These are phyloP conservation scores for Pseudogymnoascus sp. DNA, from an alignment of 2,329 filamentous ascomycete species.

Conservation along the genomic window DNA sequence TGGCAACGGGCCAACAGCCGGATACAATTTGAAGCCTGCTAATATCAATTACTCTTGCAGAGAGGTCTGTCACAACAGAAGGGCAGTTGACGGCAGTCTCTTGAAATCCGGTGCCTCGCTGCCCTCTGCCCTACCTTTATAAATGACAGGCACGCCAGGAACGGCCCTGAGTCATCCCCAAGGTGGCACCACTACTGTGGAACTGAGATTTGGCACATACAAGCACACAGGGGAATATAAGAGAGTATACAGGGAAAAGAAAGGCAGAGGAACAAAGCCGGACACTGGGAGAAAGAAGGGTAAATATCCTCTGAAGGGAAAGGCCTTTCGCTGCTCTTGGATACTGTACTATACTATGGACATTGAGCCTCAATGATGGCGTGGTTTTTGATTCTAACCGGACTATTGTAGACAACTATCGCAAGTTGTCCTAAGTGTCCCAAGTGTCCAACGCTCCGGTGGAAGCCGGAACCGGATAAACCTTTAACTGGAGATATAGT, in stretches of 20 bases:
- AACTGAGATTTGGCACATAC: not conserved
- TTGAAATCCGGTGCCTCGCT: not conserved
- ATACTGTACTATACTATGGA: not conserved
- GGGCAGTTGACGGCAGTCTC: not conserved
- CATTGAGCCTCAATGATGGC: not conserved
- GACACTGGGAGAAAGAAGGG: not conserved
- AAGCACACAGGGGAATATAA: not conserved
- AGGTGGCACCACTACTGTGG: not conserved
- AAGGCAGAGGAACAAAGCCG: not conserved
- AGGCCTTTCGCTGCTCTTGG: not conserved
- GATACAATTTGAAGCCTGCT: not conserved
- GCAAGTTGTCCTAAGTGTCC: too few species aligned
- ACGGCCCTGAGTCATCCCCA: not conserved
- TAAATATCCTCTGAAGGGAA: not conserved
- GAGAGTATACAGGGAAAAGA: not conserved
- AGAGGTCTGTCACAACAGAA: not conserved
- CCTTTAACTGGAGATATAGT: too few species aligned
- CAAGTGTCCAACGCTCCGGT: too few species aligned
- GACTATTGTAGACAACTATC: too few species aligned
- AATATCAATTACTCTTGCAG: not conserved
- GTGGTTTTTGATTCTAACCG: not conserved
- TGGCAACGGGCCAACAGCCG: not conserved
- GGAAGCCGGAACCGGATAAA: too few species aligned
- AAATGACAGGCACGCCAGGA: not conserved
- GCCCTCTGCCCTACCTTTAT: too few species aligned